Conservation (phyloP, 805 yeast genomes). For the Maudiozyma saulgeensis region DNA sequence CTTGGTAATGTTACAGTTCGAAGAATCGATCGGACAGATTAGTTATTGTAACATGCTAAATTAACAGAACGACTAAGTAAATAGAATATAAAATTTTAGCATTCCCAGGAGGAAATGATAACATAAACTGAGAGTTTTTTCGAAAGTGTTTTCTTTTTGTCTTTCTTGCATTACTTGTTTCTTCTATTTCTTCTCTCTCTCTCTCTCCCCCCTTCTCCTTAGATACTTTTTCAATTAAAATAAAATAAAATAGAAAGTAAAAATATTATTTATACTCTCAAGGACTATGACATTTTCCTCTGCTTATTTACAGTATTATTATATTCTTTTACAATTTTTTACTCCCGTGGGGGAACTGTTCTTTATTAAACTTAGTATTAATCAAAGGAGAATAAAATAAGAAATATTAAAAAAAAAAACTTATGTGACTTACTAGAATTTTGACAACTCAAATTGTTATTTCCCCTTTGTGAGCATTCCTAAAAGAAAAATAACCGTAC, state of each 20-base stretch:
- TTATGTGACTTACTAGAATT: not conserved
- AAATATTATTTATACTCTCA: no score
- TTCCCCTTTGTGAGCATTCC: not conserved
- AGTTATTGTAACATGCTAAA: not conserved
- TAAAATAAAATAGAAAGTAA: no score
- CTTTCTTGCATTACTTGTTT: no score
- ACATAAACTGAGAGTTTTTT: no score
- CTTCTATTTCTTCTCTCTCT: no score
- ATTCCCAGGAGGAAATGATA: not conserved
- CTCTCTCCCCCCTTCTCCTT: no score
- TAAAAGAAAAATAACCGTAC: no score
- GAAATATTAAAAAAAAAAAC: not conserved
- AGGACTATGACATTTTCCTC: no score
- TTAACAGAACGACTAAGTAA: not conserved
- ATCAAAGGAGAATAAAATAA: not conserved
- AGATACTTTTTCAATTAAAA: no score
- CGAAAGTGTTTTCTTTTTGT: no score
- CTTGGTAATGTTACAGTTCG: not conserved
- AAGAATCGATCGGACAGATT: slow-evolving; percentile 1
- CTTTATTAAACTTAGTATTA: not conserved
- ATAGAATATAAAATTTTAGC: not conserved
- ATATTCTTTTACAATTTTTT: no score
- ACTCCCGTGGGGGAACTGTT: not conserved
- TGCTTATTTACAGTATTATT: no score
- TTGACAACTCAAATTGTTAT: not conserved